Base-by-base conservation (phyloP, 2,329 filamentous ascomycete genomes). In the Hypoxylon rubiginosum region DNA sequence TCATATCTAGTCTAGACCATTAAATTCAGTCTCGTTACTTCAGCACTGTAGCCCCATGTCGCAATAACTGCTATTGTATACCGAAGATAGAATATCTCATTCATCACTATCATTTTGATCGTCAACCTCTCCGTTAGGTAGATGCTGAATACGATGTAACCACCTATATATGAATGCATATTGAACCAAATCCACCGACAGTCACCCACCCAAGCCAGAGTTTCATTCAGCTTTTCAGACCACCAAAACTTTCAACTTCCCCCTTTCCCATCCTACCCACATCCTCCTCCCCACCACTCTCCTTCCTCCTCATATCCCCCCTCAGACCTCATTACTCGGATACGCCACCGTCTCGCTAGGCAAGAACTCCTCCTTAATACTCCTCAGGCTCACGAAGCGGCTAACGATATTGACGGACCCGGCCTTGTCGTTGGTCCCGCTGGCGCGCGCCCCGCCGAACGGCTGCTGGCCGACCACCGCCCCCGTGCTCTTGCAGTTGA, bases 401-500 rank as follows among this genome's bases (percentile, higher is more conserved):
- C 82, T 85, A 72, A 92, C 78, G 67, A 92, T 78, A 78, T 88
- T 89, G 71, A 83, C 79, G 74, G 88, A 90, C 36, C 90, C 90
- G 15, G 90, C 89, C 84, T 92, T 92, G 80, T 92, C 90, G 76
- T 92, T 92, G 21, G 90, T 92, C 26, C 90, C 90, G 66, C 87
- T 90, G 6, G 88, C 89, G 68, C 90, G 83, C 11, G 88, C 85
- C 57, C 90, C 90, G 21, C 90, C 90, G 76, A 92, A 92, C 3
- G 90, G 87, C 81, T 92, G 90, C 81, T 92, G 90, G 13, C 89
- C 90, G 7, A 92, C 90, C 24, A 92, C 89, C 15, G 90, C 90
- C 41, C 90, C 90, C 1, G 90, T 92, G 78, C 88, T 90, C 86
- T 94, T 94, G 83, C 90, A 92, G 82, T 94, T 95, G 80, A 95